Evolutionary conservation across 2,329 filamentous ascomycete species (phyloP), one percentile per base, ranked within the genome.

Genomic region (Sporothrix phasma): DNA sequence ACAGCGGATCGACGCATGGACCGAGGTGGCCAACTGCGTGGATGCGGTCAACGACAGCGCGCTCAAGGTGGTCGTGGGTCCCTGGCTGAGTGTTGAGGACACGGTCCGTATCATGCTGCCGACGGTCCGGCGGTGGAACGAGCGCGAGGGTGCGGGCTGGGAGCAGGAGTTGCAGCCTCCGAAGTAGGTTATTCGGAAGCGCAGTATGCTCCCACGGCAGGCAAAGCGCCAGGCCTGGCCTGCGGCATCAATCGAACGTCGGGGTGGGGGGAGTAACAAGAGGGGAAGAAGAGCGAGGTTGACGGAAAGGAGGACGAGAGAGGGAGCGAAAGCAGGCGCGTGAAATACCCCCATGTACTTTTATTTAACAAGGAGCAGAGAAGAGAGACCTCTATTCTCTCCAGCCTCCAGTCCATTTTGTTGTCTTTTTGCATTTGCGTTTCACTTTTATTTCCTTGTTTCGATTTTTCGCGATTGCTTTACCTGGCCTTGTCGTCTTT

Each of bases 51-150:
- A 70, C 15, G 72, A 73, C 54, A 66, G 64, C 56, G 61, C 67
- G 37, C 65, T 74, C 64, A 72, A 67, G 66, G 69, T 69, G 3
- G 63, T 68, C 2, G 68, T 77, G n/a, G 75, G 75, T 0, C 76
- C 77, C 0, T 80, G 79, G 78, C 76, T 75, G 8, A 73, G 73
- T 3, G 71, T 80, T 10, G 78, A 81, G 64, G 79, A 81, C 15
- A 73, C 76, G 6, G 76, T 77, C 13, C 69, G 72, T 7, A 70
- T 72, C 5, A 73, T 74, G 13, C 68, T 82, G 63, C 72, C 71
- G 6, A 70, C 80, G 4, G 70, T 82, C 67, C 73, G 72, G 2
- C 70, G 73, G 26, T 82, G 79, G 77, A 77, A 76, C 51, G 73
- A 74, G 8, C 74, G 76, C 3, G 78, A 81, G 65, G 71, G 71